Evolutionary conservation across 345 rosid genomes (phyloP), one percentile per base, ranked within the genome.

Genomic region (Brassica carinata): DNA sequence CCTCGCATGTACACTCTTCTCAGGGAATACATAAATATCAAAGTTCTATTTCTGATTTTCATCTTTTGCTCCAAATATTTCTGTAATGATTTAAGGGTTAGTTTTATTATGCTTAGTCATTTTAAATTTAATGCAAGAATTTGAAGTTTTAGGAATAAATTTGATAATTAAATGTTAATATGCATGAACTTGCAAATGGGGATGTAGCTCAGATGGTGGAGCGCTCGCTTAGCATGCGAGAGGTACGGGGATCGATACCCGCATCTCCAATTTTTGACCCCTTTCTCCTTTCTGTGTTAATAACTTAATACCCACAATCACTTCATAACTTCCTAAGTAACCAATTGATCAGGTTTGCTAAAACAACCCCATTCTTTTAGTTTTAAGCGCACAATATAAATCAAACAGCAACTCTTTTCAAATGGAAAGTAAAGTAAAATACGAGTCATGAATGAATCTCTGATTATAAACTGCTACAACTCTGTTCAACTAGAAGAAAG

Each of bases 141-240:
- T 7, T 55, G 62, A 2, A 57, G 62, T 55, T 55, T 2, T 17
- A 55, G 26, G 26, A 23, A 23, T 23, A 23, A 23, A 23, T 23
- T 23, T 23, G 26, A 23, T 23, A 23, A 23, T 23, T 23, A 23
- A 23, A 23, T 23, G 26, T 23, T 23, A 23, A 23, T 1, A 23
- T 23, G 26, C 26, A 23, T 23, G 1, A 23, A 23, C 26, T 23
- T 23, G 26, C 26, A 23, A 85, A 19, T 34, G 74, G 81, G 73
- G 83, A 81, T 81, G 83, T 81, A 81, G 83, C 80, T 81, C 80
- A 81, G 80, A 81, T 75, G 80, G 83, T 81, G 75, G 83, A 81
- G 80, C 90, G 90, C 93, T 89, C 88, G 92, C 91, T 90, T 91
- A 88, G 90, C 93, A 93, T 87, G 92, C 89, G 90, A 92, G 98